These are phyloP conservation scores for Colletotrichum caudatum DNA, from an alignment of 2,329 filamentous ascomycete species.

Conservation along the genomic window DNA sequence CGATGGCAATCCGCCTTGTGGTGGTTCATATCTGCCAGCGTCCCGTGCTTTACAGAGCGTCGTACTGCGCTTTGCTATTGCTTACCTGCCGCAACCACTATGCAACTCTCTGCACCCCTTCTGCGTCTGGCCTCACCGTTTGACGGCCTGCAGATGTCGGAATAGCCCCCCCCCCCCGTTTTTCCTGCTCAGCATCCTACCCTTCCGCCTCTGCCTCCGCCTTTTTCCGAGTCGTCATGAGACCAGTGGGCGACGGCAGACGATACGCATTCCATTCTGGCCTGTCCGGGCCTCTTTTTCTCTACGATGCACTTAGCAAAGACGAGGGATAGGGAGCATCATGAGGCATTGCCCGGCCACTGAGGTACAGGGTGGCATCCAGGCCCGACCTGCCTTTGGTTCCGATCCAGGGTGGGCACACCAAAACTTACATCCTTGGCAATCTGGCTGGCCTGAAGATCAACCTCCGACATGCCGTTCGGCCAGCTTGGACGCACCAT, in stretches of 20 bases:
- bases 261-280: not conserved
- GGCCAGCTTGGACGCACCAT: not conserved
- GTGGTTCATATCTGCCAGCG: constrained; percentile 22
- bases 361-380: not conserved
- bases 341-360: not conserved
- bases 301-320: constrained; percentile 19
- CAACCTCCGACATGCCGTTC: constrained; percentile 1
- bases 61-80: constrained; percentile 33
- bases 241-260: not conserved
- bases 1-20: constrained; percentile 26
- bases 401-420: constrained; percentile 25
- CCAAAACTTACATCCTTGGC: constrained; percentile 17
- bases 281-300: constrained; percentile 9
- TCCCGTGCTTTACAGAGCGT: constrained; percentile 11
- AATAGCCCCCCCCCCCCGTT: not conserved
- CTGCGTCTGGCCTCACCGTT: constrained; percentile 26
- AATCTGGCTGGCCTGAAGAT: constrained; percentile 22
- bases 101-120: constrained; percentile 10
- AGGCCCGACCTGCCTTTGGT: not conserved
- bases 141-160: constrained; percentile 31
- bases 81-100: constrained; percentile 30
- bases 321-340: too few relatives aligned
- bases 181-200: not conserved
- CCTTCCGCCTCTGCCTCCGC: not conserved
- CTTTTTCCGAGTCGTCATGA: constrained; percentile 6